A percentile compares a stretch with the other conserved stretches of the same genome.
Evolutionary conservation across 192 early-diverging fungal genomes (phyloP).

Genomic region (Coemansia sp.): DNA sequence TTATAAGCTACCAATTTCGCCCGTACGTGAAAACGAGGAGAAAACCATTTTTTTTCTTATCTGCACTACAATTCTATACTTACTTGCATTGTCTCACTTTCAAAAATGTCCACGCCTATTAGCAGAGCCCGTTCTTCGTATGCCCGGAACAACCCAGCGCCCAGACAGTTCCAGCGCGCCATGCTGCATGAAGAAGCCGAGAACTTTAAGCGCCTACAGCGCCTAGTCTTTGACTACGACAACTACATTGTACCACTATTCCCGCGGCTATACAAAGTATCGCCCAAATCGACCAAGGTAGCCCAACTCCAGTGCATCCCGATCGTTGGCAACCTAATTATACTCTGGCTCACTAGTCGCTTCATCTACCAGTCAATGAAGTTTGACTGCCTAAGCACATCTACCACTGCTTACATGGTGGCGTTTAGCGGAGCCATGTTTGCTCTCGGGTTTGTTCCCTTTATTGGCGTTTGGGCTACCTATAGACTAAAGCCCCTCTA

Average conservation of each 20-base stretch:
- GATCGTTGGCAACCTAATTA: slow-evolving; percentile 38
- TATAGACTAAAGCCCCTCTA: slow-evolving; percentile 36
- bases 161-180: slow-evolving; percentile 17
- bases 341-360: slow-evolving; percentile 15
- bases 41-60: neutral
- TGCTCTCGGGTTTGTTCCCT: slow-evolving; percentile 42
- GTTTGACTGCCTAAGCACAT: slow-evolving; percentile 23
- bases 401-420: slow-evolving; percentile 22
- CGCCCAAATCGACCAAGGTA: slow-evolving; percentile 43
- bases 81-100: neutral
- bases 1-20: neutral
- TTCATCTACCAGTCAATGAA: slow-evolving; percentile 25
- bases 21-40: neutral
- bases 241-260: slow-evolving; percentile 44
- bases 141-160: neutral
- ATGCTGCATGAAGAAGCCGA: slow-evolving; percentile 32
- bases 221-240: slow-evolving; percentile 37
- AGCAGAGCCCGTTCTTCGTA: neutral
- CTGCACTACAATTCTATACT: neutral
- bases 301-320: slow-evolving; percentile 48
- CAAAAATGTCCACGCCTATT: neutral
- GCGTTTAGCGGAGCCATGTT: slow-evolving; percentile 13
- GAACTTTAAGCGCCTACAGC: slow-evolving; percentile 34
- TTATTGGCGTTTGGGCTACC: slow-evolving; percentile 37
- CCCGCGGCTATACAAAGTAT: slow-evolving; percentile 8